Base-by-base conservation (phyloP, 257 asterid genomes). In the Primulina tabacum region DNA sequence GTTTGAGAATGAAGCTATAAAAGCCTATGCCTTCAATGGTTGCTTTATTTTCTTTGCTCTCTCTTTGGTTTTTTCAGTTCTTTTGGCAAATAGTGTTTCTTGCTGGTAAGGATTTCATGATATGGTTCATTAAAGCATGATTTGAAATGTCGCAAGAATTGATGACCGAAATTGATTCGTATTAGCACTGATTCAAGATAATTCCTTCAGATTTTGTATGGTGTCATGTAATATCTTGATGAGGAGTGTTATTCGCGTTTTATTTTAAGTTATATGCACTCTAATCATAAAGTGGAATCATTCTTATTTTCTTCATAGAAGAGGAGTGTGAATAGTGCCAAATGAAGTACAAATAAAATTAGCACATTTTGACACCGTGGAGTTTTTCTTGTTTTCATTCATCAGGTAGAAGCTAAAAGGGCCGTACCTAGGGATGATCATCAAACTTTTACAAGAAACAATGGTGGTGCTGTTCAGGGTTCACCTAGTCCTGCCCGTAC, bases 391-490 rank as follows among this genome's bases (percentile, higher is more conserved):
- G 59, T 26, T 71, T 58, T 68, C 43, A 29, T 76, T 75, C 61
- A 59, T 76, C 82, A 92, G 98, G 98, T 92, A 77, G 98, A 92
- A 75, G 95, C 96, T 68, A 89, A 89, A 81, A 92, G 86, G 80
- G 98, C 96, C 75, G 96, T 92, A 69, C 98, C 98, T 21, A 86
- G 90, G 76, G 96, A 92, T 21, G 96, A 86, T 72, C 89, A 83
- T 59, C 80, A 69, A 59, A 77, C 47, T 75, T 72, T 72, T 33
- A 81, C 52, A 70, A 75, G 80, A 75, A 78, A 77, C 82, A 80
- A 35, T 38, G 77, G 7, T 14, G 77, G 80, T 67, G 87, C 88
- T 76, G 72, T 80, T 72, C 96, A 84, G 57, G 85, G 88, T 9
- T 89, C 94, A 38, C 96, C 98, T 8, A 73, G 92, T 76, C 91